Base-by-base conservation (phyloP, 2,329 filamentous ascomycete species). In the Hymenoscyphus scutula region DNA sequence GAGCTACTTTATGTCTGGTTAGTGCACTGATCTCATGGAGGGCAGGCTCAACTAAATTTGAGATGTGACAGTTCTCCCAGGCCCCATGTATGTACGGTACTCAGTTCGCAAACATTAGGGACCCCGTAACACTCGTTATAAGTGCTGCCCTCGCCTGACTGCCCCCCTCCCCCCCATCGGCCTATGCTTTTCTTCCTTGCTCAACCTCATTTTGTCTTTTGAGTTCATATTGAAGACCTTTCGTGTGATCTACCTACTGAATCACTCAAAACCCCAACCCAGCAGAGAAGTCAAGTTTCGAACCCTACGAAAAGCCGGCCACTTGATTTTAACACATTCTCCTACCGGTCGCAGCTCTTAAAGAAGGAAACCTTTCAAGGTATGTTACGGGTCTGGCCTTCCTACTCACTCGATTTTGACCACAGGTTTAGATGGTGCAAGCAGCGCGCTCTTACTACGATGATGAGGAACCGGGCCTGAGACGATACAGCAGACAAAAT, bases 381-480 rank as follows among this genome's bases (percentile, higher is more conserved):
- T 51, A 25, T 10, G 41, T 51, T 13, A 13, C 19, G 13, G 7
- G 4, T 25, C 10, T 19, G 6, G 11, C 11, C 19, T 51, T 25
- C 23, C 45, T 51, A 32, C 29, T 56, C 25, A n/a, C 27, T 34
- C 23, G 15, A 17, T 56, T 32, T 17, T 37, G 53, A 56, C 17
- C 23, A n/a, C 19, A 56, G 53, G 32, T 32, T 11, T 32, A 34
- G 29, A 56, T 32, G 32, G 56, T 51, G 54, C 41, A 59, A 48
- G 53, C 54, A 32, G 45, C 37, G 37, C 27, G 25, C 27, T 58
- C 25, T 32, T 70, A 67, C 58, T 68, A 62, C 38, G 64, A 66
- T 11, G 67, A 71, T 25, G 70, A 73, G n/a, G 69, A 69, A 27
- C 56, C 62, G 10, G 56, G 64, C 17, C 68, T 69, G 58, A 71